phyloP scores from a whole-genome alignment of 139 green algal genomes.

The Parachlorella kessleri region DNA sequence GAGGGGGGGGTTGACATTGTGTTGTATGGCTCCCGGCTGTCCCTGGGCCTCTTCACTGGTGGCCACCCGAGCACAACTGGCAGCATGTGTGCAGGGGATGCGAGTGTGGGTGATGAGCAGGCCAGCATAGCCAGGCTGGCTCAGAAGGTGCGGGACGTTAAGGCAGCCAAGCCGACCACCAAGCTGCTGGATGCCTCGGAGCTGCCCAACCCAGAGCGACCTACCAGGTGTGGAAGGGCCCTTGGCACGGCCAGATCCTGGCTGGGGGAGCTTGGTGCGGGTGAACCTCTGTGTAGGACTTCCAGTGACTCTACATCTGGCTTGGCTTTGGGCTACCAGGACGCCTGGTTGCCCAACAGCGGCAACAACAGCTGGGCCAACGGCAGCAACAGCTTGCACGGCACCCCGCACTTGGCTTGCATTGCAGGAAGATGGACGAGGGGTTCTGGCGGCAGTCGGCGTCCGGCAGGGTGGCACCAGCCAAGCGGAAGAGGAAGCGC shows the following conservation, averaged over 20 bases:
- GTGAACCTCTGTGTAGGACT: too few relatives aligned
- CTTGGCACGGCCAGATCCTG: too few relatives aligned
- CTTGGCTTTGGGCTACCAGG: too few relatives aligned
- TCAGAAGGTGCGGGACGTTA: conserved; percentile 32
- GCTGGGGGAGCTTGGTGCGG: too few relatives aligned
- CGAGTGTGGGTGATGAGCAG: not conserved
- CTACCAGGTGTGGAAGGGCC: conserved; percentile 31
- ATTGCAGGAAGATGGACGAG: conserved; percentile 39
- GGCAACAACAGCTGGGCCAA: too few relatives aligned
- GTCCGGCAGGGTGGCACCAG: not conserved
- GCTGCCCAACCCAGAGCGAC: conserved; percentile 44
- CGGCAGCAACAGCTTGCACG: too few relatives aligned
- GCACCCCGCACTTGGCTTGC: too few relatives aligned
- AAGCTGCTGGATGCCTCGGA: conserved; percentile 57
- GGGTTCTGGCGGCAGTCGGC: conserved; percentile 43
- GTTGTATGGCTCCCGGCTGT: too few relatives aligned
- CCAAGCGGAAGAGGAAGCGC: conserved; percentile 25
- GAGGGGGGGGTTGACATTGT: not conserved
- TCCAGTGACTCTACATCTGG: too few relatives aligned
- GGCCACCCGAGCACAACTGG: too few relatives aligned
- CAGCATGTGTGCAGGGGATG: not conserved
- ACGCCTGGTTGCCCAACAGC: too few relatives aligned
- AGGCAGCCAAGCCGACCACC: conserved; percentile 25
- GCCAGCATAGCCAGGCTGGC: conserved; percentile 48
- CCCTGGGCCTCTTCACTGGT: too few relatives aligned